Evolutionary conservation across 2,329 filamentous ascomycete species (phyloP).

Genomic region (Microcera coccophila): DNA sequence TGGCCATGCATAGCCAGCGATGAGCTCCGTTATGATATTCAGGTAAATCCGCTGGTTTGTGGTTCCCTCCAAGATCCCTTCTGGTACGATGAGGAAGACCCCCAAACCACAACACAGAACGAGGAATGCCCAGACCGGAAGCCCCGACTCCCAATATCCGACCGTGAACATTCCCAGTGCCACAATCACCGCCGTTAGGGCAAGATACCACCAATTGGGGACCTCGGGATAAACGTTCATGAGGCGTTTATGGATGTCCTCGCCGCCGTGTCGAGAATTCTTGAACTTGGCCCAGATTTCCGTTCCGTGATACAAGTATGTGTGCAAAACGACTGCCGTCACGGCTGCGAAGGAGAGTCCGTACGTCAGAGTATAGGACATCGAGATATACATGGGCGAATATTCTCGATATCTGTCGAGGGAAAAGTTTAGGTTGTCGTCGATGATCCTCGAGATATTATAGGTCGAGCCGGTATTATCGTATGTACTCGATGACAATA

Average conservation of each 20-base stretch:
- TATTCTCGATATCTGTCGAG: conserved; percentile 58
- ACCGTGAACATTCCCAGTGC: not conserved
- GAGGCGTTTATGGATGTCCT: conserved; percentile 56
- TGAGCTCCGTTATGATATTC: conserved; percentile 69
- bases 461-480: conserved; percentile 61
- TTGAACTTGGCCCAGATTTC: conserved; percentile 54
- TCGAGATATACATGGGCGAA: conserved; percentile 61
- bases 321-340: conserved; percentile 56
- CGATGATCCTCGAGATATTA: conserved; percentile 58
- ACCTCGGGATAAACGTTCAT: conserved; percentile 60
- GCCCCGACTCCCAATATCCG: conserved; percentile 49
- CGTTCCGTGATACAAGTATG: conserved; percentile 51
- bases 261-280: conserved; percentile 53
- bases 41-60: conserved; percentile 62
- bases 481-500: conserved; percentile 57
- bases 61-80: conserved; percentile 55
- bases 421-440: conserved; percentile 54
- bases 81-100: conserved; percentile 55
- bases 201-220: conserved; percentile 60
- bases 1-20: conserved; percentile 70
- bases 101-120: conserved; percentile 57
- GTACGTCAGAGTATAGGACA: conserved; percentile 58
- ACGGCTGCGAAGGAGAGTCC: conserved; percentile 66
- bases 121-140: conserved; percentile 56
- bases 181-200: conserved; percentile 43